Percentiles rank a stretch among this genome's conserved stretches.
Evolutionary conservation across 441 rosid species (phyloP).

Genomic region (Dalechampia spathulata): DNA sequence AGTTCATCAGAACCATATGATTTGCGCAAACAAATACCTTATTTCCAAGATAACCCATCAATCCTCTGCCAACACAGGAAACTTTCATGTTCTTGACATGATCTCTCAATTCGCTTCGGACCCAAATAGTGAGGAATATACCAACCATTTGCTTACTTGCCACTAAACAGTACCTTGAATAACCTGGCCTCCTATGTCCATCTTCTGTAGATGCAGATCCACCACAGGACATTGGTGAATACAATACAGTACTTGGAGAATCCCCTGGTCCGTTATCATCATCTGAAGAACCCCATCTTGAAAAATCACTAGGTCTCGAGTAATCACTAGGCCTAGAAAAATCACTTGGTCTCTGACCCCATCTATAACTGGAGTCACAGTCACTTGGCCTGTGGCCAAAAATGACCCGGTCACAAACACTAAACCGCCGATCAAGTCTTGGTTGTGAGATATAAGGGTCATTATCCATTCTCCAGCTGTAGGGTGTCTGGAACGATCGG

Average conservation of each 20-base stretch:
- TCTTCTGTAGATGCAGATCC: constrained; percentile 50
- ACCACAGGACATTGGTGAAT: constrained; percentile 64
- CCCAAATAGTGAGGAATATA: constrained; percentile 87
- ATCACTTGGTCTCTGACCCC: constrained; percentile 63
- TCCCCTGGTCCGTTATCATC: constrained; percentile 84
- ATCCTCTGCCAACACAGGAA: constrained; percentile 93
- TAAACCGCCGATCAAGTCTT: constrained; percentile 70
- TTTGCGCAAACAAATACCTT: constrained; percentile 44
- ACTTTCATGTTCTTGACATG: constrained; percentile 83
- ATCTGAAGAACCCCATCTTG: constrained; percentile 88
- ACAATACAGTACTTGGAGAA: constrained; percentile 72
- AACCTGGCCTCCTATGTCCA: constrained; percentile 57
- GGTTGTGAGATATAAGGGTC: constrained; percentile 69
- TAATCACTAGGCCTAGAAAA: constrained; percentile 73
- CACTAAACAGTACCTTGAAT: constrained; percentile 80
- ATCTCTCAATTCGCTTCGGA: constrained; percentile 76
- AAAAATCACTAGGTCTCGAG: constrained; percentile 80
- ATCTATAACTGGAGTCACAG: constrained; percentile 46
- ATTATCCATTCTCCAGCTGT: constrained; percentile 71
- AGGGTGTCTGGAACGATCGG: constrained; percentile 82
- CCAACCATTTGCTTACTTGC: constrained; percentile 99
- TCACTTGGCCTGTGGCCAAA: constrained; percentile 82
- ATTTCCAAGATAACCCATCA: constrained; percentile 97
- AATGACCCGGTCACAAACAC: constrained; percentile 89
- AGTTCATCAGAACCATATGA: neutral